Evolutionary conservation across 352 stramenopile species (phyloP), one percentile per base, ranked within the genome.

Genomic region (Peronospora farinosa): DNA sequence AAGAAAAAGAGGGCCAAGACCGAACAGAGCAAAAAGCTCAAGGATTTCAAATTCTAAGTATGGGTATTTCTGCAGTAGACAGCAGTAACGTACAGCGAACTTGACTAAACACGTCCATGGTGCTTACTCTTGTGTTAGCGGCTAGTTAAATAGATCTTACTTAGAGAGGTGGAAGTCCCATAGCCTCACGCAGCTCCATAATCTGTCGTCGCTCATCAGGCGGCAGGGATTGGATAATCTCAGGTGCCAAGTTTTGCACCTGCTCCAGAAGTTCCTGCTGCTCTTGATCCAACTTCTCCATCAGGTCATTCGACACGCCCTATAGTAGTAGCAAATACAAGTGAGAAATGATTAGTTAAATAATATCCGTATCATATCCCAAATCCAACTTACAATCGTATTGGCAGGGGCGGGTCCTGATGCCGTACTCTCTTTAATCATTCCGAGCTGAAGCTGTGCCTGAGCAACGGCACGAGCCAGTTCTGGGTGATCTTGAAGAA

Each of bases 31-130:
- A 87, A 87, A 64, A 87, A 86, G 53, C 73, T 81, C 63, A 90
- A 90, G 61, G 76, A 88, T 47, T 91, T 88, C 51, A 91, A 91
- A 63, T 91, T 91, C 58, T 91, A 84, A 59, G 48, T 53, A 40
- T 39, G 55, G 40, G 47, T 59, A 63, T 51, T 43, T 49, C 30
- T 52, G 43, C 40, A 54, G 61, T 65, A 65, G 45, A 65, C 41
- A 61, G 27, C 27, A 31, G 44, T 39, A 53, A 54, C 47, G 40
- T 40, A 56, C 54, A 60, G 44, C 37, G 13, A 28, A 40, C 23
- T 43, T 58, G 31, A 30, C 31, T 28, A 57, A 35, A 32, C 27
- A 42, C 37, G 12, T n/a, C 30, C 16, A 8, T 47, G 23, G 31
- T 57, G 3, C 28, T 54, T 16, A 12, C 23, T 46, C 7, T 27